Evolutionary conservation across 805 yeast species (phyloP).

Genomic region (Lipomyces yamanashiensis): DNA sequence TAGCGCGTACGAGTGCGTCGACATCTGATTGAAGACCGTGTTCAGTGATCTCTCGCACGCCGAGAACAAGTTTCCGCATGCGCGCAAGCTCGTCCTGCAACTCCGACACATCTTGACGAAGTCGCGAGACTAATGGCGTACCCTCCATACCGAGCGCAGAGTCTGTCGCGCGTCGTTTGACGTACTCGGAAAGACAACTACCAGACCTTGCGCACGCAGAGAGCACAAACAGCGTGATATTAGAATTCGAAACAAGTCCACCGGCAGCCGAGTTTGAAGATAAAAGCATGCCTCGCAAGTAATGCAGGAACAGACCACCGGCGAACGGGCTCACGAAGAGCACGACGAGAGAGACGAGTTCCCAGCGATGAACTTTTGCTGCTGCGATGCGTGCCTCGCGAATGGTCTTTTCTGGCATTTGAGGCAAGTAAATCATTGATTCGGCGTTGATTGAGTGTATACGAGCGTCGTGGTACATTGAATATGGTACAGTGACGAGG

Average conservation of each 20-base stretch:
- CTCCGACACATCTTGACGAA: not conserved
- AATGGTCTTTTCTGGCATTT: not conserved
- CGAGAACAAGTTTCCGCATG: slow-evolving; percentile 9
- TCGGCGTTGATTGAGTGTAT: slow-evolving; percentile 2
- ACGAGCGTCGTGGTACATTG: slow-evolving; percentile 21
- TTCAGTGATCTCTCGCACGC: not conserved
- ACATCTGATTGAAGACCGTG: not conserved
- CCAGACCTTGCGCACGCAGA: slow-evolving; percentile 19
- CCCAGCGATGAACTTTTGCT: slow-evolving; percentile 17
- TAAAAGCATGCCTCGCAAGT: slow-evolving; percentile 6
- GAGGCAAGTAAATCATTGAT: not conserved
- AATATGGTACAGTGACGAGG: slow-evolving; percentile 20
- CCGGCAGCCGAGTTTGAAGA: slow-evolving; percentile 15
- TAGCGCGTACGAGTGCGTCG: slow-evolving; percentile 12
- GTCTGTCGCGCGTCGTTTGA: slow-evolving; percentile 14
- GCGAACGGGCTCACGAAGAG: slow-evolving; percentile 23
- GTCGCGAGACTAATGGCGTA: not conserved
- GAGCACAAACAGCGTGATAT: slow-evolving; percentile 26
- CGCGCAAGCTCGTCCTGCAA: not conserved
- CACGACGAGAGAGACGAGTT: slow-evolving; percentile 8
- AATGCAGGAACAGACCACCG: slow-evolving; percentile 23
- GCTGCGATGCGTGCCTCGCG: not conserved
- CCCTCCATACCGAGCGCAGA: not conserved
- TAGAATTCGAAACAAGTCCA: slow-evolving; percentile 22
- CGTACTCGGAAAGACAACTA: slow-evolving; percentile 9